Conservation (phyloP, 345 rosid genomes). For the Pugionium cornutum region DNA sequence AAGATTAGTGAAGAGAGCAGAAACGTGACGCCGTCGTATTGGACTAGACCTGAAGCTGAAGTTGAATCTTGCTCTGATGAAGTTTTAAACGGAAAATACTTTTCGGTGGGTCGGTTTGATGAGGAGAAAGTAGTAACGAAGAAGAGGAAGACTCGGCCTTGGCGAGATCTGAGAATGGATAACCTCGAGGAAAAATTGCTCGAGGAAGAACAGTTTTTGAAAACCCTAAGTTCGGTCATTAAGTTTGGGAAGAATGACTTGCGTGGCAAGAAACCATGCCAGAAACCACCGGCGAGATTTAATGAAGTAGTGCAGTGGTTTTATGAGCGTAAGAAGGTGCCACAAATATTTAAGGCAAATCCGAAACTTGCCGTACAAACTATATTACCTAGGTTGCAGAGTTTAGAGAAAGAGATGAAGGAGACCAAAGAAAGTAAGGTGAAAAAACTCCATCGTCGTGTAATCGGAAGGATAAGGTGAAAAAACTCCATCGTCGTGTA, state of each 20-base stretch:
- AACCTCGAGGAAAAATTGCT: background rate
- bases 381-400: background rate
- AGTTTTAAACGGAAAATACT: background rate
- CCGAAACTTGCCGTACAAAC: background rate
- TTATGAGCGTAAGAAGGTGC: background rate
- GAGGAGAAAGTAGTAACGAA: background rate
- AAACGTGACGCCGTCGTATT: constrained; percentile 14
- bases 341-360: background rate
- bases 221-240: background rate
- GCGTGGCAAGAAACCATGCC: background rate
- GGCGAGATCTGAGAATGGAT: background rate
- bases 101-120: background rate
- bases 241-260: background rate
- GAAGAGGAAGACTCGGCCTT: background rate
- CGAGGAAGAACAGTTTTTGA: background rate
- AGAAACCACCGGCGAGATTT: constrained; percentile 2
- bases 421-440: background rate
- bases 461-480: background rate
- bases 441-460: background rate
- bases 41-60: background rate
- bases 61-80: constrained; percentile 3
- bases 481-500: background rate
- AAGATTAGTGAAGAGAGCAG: background rate
- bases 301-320: background rate
- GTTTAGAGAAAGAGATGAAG: background rate